A percentile compares a stretch with the other conserved stretches of the same genome.
phyloP scores from a whole-genome alignment of 345 rosid species.

The Salix exigua region DNA sequence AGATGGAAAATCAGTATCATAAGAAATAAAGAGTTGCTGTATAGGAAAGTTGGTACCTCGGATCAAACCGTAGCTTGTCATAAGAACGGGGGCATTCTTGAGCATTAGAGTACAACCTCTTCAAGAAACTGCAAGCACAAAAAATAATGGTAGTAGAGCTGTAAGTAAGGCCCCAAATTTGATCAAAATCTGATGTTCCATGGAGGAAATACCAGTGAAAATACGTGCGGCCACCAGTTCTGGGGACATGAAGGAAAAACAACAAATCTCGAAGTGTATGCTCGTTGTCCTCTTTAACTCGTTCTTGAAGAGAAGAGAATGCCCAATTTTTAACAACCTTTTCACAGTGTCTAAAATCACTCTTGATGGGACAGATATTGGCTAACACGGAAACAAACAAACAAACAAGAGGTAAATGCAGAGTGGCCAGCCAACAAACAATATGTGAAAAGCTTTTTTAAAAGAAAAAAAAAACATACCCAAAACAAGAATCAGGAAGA shows the following conservation, averaged over 20 bases:
- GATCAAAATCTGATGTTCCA: background rate
- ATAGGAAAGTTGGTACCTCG: conserved; percentile 45
- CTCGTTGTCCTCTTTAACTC: conserved; percentile 49
- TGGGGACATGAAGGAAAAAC: conserved; percentile 89
- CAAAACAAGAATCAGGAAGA: conserved; percentile 41
- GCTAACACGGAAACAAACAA: conserved; percentile 27
- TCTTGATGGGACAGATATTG: conserved; percentile 34
- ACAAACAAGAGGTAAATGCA: background rate
- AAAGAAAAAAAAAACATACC: conserved; percentile 34
- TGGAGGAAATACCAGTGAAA: conserved; percentile 64
- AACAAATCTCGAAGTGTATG: conserved; percentile 69
- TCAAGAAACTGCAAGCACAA: conserved; percentile 68
- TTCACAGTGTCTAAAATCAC: conserved; percentile 59
- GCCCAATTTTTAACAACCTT: conserved; percentile 69
- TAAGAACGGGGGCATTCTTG: conserved; percentile 93
- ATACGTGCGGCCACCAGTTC: conserved; percentile 95
- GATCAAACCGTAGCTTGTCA: conserved; percentile 86
- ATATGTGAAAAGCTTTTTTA: background rate
- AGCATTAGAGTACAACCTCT: conserved; percentile 58
- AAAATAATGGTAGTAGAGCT: conserved; percentile 4
- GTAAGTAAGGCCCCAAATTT: background rate
- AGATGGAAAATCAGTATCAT: background rate
- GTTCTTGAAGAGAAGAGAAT: conserved; percentile 46
- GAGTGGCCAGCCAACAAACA: background rate
- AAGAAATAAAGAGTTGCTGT: background rate